Evolutionary conservation across 2,329 filamentous ascomycete genomes (phyloP).

Genomic region (Cucurbitaria berberidis): DNA sequence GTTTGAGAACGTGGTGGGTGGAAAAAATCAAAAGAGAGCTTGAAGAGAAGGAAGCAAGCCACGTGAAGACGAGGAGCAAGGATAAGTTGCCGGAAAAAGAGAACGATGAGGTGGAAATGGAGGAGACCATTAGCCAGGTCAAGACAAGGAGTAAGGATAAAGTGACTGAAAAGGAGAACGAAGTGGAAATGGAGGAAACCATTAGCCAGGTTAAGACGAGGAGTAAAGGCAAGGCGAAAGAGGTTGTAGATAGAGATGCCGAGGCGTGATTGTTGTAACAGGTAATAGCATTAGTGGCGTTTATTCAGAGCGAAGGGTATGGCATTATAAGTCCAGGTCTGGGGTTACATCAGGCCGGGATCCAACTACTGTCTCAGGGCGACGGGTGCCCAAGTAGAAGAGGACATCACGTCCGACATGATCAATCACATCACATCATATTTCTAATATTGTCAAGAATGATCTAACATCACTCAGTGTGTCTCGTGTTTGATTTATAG

Average conservation of each 20-base stretch:
- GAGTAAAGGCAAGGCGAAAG: background rate
- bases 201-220: conserved; percentile 3
- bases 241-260: background rate
- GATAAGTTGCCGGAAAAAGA: background rate
- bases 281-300: background rate
- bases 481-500: conserved; percentile 27
- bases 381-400: background rate
- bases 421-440: conserved; percentile 4
- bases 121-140: background rate
- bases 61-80: conserved; percentile 15
- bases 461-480: conserved; percentile 31
- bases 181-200: background rate
- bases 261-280: background rate
- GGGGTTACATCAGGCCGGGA: too few relatives aligned
- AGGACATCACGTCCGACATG: background rate
- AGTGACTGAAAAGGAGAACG: background rate
- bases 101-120: background rate
- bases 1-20: conserved; percentile 51
- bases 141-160: conserved; percentile 15
- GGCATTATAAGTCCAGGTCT: background rate
- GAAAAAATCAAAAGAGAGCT: conserved; percentile 18
- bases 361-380: too few relatives aligned
- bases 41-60: conserved; percentile 20
- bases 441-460: background rate
- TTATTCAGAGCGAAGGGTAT: background rate